These are phyloP conservation scores for Colletotrichum lentis DNA, from an alignment of 2,329 filamentous ascomycete species.

Conservation along the genomic window DNA sequence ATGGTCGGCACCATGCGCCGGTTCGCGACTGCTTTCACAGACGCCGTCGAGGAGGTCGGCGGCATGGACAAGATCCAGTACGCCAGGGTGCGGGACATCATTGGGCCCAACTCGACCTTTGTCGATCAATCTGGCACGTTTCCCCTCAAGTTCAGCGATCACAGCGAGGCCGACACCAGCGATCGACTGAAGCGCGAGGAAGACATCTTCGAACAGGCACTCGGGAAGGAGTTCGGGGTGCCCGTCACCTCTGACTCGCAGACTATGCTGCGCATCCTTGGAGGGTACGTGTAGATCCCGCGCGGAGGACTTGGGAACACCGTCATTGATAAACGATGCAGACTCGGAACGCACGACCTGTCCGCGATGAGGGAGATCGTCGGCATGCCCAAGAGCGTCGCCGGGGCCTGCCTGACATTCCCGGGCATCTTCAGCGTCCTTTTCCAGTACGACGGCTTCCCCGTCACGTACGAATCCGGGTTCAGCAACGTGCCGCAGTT, in stretches of 20 bases:
- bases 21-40: slow-evolving; percentile 64
- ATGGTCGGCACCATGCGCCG: slow-evolving; percentile 70
- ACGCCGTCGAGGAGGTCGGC: slow-evolving; percentile 63
- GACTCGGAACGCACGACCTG: slow-evolving; percentile 60
- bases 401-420: slow-evolving; percentile 48
- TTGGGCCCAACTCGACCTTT: slow-evolving; percentile 61
- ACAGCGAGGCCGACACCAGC: slow-evolving; percentile 41
- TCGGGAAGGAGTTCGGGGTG: slow-evolving; percentile 46
- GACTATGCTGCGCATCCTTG: slow-evolving; percentile 42
- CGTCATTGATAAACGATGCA: not conserved
- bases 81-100: slow-evolving; percentile 56
- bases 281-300: slow-evolving; percentile 38
- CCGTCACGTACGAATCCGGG: slow-evolving; percentile 65
- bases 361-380: slow-evolving; percentile 60
- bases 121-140: slow-evolving; percentile 59
- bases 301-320: too few relatives aligned
- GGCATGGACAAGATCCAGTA: slow-evolving; percentile 62
- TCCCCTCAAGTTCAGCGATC: slow-evolving; percentile 54
- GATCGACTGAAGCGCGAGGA: slow-evolving; percentile 40
- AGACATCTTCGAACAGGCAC: slow-evolving; percentile 45
- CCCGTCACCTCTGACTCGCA: slow-evolving; percentile 41
- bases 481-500: slow-evolving; percentile 61
- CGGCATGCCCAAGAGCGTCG: slow-evolving; percentile 51
- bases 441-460: slow-evolving; percentile 57
- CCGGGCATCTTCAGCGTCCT: slow-evolving; percentile 50